These are phyloP conservation scores for Penicillium cosmopolitanum DNA, from an alignment of 495 filamentous ascomycete species.

Conservation along the genomic window DNA sequence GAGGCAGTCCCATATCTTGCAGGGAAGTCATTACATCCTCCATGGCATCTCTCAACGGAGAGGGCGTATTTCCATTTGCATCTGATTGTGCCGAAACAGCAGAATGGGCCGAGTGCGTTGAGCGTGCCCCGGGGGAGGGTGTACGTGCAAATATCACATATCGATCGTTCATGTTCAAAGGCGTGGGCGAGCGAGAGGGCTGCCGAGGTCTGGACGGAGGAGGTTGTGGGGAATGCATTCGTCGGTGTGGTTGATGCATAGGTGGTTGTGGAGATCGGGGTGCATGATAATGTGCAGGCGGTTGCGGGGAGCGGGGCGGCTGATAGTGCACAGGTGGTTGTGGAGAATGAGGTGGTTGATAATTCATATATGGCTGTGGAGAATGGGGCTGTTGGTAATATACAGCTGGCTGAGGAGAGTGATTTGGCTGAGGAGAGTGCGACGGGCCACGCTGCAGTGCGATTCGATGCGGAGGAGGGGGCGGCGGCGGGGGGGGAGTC, in stretches of 20 bases:
- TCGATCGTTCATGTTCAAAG: constrained; percentile 53
- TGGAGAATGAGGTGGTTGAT: constrained; percentile 11
- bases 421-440: constrained; percentile 14
- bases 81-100: constrained; percentile 60
- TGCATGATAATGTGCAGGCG: constrained; percentile 11
- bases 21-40: constrained; percentile 97
- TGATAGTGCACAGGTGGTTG: constrained; percentile 13
- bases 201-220: constrained; percentile 16
- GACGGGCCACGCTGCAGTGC: constrained; percentile 30
- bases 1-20: constrained; percentile 78
- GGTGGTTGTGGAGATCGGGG: constrained; percentile 5
- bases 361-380: constrained; percentile 18
- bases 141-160: constrained; percentile 54
- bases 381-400: constrained; percentile 4
- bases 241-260: constrained; percentile 9
- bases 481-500: constrained; percentile 52
- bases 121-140: constrained; percentile 57
- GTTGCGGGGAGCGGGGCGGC: constrained; percentile 10
- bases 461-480: constrained; percentile 46
- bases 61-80: constrained; percentile 75
- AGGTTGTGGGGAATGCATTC: constrained; percentile 22
- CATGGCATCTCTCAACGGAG: constrained; percentile 91
- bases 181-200: constrained; percentile 40
- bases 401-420: not conserved
- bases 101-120: constrained; percentile 57